Base-by-base conservation (phyloP, 768 basidiomycete species). In the Tephrocybe rancida region DNA sequence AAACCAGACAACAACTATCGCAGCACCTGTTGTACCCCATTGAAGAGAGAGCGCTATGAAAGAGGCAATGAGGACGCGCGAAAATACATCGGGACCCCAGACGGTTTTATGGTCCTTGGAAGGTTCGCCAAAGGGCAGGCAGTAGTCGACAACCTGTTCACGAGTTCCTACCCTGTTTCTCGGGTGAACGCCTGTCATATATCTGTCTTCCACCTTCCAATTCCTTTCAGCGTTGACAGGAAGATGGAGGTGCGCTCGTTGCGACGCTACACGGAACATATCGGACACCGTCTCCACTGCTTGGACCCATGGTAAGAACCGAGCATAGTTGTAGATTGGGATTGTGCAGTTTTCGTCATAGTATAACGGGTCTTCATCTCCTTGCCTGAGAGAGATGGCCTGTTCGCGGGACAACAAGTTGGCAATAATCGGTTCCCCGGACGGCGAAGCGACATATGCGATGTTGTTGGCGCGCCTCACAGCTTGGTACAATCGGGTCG, bases 211-310 rank as follows among this genome's bases (percentile, higher is more conserved):
- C 44, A 44, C 62, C 44, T 56, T 37, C 66, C 64, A 65, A 4
- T 29, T 18, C 10, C 48, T 24, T 8, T 26, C 29, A 5, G 55
- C 50, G 49, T 65, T 27, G 5, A 69, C 66, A 2, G 63, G 52
- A 14, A 44, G 46, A 45, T 66, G 61, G n/a, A 24, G 22, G 18
- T 58, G 38, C 3, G 61, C 59, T 6, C 37, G 50, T 9, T 63
- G 53, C n/a, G 63, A 59, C 3, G 67, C 65, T 34, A 58, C 59
- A 21, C 45, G 56, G 44, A 70, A 69, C 11, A 60, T 62, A 29
- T 55, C 53, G 5, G 54, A 57, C 2, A 66, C 61, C 1, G 56
- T 27, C 39, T 67, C 65, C 7, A 67, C n/a, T n/a, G n/a, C n/a
- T n/a, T n/a, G n/a, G n/a, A n/a, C n/a, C n/a, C n/a, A n/a, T n/a